Evolutionary conservation across 495 filamentous ascomycete species (phyloP).

Genomic region (Penicillium manginii): DNA sequence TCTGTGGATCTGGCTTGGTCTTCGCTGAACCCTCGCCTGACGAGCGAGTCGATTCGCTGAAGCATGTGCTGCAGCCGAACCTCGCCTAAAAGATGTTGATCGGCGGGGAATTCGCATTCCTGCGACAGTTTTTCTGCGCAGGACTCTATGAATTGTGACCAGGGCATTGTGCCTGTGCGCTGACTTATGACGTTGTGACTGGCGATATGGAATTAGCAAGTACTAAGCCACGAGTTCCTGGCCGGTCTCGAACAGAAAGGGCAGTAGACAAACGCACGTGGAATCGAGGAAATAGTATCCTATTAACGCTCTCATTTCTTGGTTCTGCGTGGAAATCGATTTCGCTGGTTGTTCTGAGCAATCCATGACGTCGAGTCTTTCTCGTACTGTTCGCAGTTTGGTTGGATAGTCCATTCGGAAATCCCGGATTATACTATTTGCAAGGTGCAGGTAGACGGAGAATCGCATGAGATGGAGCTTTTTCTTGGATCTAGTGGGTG

Average conservation of each 20-base stretch:
- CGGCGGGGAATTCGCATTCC: conserved; percentile 19
- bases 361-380: conserved; percentile 6
- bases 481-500: conserved; percentile 16
- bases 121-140: conserved; percentile 16
- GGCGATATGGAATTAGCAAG: neutral
- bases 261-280: conserved; percentile 11
- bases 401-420: conserved; percentile 15
- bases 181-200: neutral
- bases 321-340: conserved; percentile 9
- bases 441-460: conserved; percentile 15
- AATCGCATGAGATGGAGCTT: conserved; percentile 17
- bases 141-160: conserved; percentile 24
- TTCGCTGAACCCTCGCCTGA: conserved; percentile 12
- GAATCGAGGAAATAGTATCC: conserved; percentile 19
- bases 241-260: neutral
- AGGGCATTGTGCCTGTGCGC: conserved; percentile 16
- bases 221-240: neutral
- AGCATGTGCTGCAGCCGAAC: conserved; percentile 19
- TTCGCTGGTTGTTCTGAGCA: conserved; percentile 2
- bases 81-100: conserved; percentile 18
- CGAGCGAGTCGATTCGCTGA: conserved; percentile 13
- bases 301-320: conserved; percentile 19
- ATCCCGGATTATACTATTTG: conserved; percentile 14
- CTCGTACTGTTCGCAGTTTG: conserved; percentile 7
- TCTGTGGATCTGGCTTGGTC: conserved; percentile 7